phyloP scores from a whole-genome alignment of 75 land plant genomes.

The Ceratopteris richardii region DNA sequence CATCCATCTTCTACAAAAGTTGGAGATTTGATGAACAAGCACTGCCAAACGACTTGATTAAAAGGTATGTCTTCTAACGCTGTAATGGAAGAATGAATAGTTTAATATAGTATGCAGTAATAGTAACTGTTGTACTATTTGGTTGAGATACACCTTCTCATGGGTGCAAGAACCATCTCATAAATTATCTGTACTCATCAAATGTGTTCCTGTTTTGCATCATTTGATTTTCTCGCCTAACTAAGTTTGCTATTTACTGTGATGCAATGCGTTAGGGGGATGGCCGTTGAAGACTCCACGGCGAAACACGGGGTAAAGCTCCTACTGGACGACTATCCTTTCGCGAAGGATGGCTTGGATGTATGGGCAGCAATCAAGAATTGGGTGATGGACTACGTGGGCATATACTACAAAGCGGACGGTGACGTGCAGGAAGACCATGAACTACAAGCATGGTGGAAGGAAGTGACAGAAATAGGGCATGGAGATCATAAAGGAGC shows the following conservation, averaged over 20 bases:
- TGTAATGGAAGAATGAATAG: too few species aligned
- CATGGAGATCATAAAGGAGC: constrained; percentile 23
- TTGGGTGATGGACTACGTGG: constrained; percentile 30
- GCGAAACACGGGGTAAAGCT: constrained; percentile 17
- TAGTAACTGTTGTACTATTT: neutral
- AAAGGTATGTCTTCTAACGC: constrained; percentile 27
- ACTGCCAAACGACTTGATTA: constrained; percentile 27
- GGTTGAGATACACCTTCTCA: neutral
- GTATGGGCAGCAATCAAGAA: constrained; percentile 22
- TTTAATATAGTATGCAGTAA: too few species aligned
- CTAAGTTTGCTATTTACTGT: too few species aligned
- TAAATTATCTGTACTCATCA: too few species aligned
- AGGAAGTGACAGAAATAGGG: constrained; percentile 21
- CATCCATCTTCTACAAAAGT: constrained; percentile 21
- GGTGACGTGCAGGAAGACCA: constrained; percentile 9
- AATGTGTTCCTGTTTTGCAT: too few species aligned
- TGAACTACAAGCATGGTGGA: constrained; percentile 40
- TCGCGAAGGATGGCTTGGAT: constrained; percentile 26
- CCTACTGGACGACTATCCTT: constrained; percentile 36
- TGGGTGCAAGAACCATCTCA: neutral
- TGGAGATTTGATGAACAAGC: constrained; percentile 38
- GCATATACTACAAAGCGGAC: constrained; percentile 21
- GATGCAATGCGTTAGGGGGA: too few species aligned
- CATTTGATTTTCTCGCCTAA: too few species aligned
- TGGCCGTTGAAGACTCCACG: constrained; percentile 10